Evolutionary conservation across 2,329 filamentous ascomycete genomes (phyloP), one percentile per base, ranked within the genome.

Genomic region (Claviceps sorghi): DNA sequence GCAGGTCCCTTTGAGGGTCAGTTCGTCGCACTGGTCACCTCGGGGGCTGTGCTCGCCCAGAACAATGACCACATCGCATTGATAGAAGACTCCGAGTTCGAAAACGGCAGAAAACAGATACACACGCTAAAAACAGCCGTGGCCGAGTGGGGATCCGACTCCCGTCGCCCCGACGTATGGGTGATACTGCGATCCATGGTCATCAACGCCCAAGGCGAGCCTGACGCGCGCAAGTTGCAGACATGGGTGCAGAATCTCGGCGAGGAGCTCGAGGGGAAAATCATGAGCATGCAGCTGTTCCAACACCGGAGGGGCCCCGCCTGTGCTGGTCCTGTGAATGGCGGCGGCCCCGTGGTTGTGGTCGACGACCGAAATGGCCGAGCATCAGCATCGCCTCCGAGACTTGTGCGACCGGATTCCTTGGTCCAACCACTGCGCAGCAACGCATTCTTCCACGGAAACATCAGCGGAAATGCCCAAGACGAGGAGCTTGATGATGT

Each of bases 201-300:
- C 7, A 50, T 69, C n/a, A 66, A 66, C 47, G 62, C 65, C 0
- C 57, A 63, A 13, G 71, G 69, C 15, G 62, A 67, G 21, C 61
- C 69, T 48, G 67, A 77, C 57, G 64, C 68, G 43, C 66, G 73
- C 34, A 67, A 65, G 52, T 57, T 78, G 44, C 74, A 75, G 53
- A 76, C 72, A 3, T 78, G 76, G 76, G 70, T 72, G 29, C 74
- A 78, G 61, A 77, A 78, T 55, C 69, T 73, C 47, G 73, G 74
- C 54, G 69, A 75, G 50, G 65, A 70, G 30, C 56, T 67, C 26
- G 70, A 75, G 56, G 65, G 68, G 43, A 71, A 70, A 48, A 71
- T 77, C 43, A 66, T 73, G 61, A 67, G 66, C 48, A 61, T 75
- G 41, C 69, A 71, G 48, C 64, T 75, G 30, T 65, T 65, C 41